Evolutionary conservation across 2,329 filamentous ascomycete species (phyloP).

Genomic region (Pseudogymnoascus pannorum): DNA sequence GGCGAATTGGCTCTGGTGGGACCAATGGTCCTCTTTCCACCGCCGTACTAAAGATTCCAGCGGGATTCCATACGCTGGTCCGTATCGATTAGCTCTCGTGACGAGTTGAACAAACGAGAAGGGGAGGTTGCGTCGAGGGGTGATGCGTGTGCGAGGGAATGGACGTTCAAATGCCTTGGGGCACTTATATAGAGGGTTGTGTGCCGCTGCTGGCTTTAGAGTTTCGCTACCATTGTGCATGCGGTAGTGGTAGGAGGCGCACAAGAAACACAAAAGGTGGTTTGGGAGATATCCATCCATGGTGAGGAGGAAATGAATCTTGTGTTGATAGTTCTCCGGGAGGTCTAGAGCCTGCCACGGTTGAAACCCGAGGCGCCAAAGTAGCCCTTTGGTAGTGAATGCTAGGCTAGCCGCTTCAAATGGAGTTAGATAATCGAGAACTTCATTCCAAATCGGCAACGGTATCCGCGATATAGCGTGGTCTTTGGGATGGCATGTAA

Average conservation of each 20-base stretch:
- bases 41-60: constrained; percentile 41
- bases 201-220: constrained; percentile 43
- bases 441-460: constrained; percentile 37
- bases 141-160: constrained; percentile 43
- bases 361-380: constrained; percentile 33
- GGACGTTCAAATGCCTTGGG: constrained; percentile 40
- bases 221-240: constrained; percentile 45
- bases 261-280: constrained; percentile 53
- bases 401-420: constrained; percentile 43
- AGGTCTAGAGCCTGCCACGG: constrained; percentile 34
- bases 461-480: constrained; percentile 1
- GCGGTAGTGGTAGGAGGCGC: constrained; percentile 47
- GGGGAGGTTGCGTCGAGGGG: constrained; percentile 46
- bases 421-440: constrained; percentile 36
- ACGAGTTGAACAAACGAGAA: constrained; percentile 53
- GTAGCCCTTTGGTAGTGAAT: constrained; percentile 40
- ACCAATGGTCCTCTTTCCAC: constrained; percentile 46
- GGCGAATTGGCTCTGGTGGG: constrained; percentile 46
- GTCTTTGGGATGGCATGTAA: not conserved
- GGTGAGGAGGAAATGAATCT: constrained; percentile 42
- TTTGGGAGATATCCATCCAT: constrained; percentile 45
- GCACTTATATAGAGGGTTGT: constrained; percentile 51
- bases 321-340: constrained; percentile 38
- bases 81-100: constrained; percentile 41
- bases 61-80: constrained; percentile 40